These are phyloP conservation scores for Schizophyllum commune DNA, from an alignment of 1,284 basidiomycete species.

Conservation along the genomic window DNA sequence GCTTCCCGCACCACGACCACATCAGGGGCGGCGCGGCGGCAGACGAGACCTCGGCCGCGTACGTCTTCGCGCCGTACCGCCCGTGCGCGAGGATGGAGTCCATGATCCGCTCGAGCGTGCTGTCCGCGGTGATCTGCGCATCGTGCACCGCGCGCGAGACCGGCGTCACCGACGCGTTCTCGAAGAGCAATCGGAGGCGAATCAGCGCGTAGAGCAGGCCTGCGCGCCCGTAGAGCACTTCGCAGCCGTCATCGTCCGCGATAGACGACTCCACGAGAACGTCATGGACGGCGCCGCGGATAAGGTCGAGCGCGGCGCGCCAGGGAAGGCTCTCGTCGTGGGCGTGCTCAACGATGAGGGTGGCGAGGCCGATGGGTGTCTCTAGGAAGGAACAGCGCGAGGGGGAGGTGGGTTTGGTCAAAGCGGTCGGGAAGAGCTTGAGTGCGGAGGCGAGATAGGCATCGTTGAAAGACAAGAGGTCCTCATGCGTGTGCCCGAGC, in stretches of 20 bases:
- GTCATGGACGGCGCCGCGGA: constrained; percentile 17
- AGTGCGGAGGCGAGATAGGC: constrained; percentile 5
- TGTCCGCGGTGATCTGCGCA: constrained; percentile 17
- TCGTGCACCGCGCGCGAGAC: constrained; percentile 9
- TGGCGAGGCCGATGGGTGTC: constrained; percentile 28
- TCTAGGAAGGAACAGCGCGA: constrained; percentile 29
- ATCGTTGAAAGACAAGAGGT: constrained; percentile 10
- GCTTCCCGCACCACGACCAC: constrained; percentile 50
- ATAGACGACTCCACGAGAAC: constrained; percentile 13
- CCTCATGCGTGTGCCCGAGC: constrained; percentile 1
- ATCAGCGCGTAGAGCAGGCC: constrained; percentile 46
- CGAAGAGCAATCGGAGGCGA: constrained; percentile 24
- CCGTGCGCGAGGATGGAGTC: constrained; percentile 40
- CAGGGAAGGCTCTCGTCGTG: constrained; percentile 11
- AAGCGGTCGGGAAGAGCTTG: constrained; percentile 4
- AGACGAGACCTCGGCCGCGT: constrained; percentile 19
- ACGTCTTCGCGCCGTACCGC: constrained; percentile 29
- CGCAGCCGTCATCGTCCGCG: constrained; percentile 36
- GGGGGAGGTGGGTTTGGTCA: constrained; percentile 10
- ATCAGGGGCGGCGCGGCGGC: constrained; percentile 33
- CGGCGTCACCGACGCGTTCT: constrained; percentile 3
- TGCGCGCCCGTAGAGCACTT: constrained; percentile 49
- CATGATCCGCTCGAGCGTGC: constrained; percentile 26
- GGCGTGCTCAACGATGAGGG: constrained; percentile 22
- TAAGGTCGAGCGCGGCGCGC: constrained; percentile 15